Base-by-base conservation (phyloP, 2,329 filamentous ascomycete species). In the Aureobasidium sp. region DNA sequence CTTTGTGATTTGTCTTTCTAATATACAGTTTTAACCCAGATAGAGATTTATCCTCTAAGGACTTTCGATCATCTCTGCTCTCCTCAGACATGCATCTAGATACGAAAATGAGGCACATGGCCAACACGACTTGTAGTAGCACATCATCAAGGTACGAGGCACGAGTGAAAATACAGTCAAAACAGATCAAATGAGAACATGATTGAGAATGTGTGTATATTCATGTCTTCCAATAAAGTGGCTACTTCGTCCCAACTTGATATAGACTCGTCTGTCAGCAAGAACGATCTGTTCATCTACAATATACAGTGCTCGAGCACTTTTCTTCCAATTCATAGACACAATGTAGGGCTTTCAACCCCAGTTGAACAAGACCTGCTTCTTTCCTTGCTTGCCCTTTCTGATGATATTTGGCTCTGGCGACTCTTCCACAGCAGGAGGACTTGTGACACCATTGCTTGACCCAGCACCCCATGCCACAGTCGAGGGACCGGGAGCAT, bases 311-410 rank as follows among this genome's bases (percentile, higher is more conserved):
- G 46, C 46, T n/a, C 46, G 9, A 48, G 46, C 46, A 48, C 46
- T 27, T 32, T 48, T 48, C 46, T 48, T 17, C 13, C 5, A 48
- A n/a, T 10, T 7, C 44, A 29, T 10, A 44, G 20, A n/a, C 26
- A 15, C 2, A 17, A 9, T 9, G 46, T 27, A 29, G 9, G 10
- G 8, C 5, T 24, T 10, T 48, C 41, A 48, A n/a, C 78, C 78
- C 74, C 78, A 81, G 63, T 80, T 76, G 66, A 80, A 79, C 65
- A 81, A 67, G 56, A 79, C 77, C 69, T 81, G 78, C 71, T 80
- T 78, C 68, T 78, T 80, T 64, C 75, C 77, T 70, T 80, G 78
- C 67, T 76, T 79, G 8, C 77, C 77, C 68, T 79, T 79, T 67
- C 75, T 78, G 70, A 76, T 78, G 12, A 69, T 72, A 37, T 63